Base-by-base conservation (phyloP, 352 stramenopile genomes). In the Chrysophaeum taylorii region DNA sequence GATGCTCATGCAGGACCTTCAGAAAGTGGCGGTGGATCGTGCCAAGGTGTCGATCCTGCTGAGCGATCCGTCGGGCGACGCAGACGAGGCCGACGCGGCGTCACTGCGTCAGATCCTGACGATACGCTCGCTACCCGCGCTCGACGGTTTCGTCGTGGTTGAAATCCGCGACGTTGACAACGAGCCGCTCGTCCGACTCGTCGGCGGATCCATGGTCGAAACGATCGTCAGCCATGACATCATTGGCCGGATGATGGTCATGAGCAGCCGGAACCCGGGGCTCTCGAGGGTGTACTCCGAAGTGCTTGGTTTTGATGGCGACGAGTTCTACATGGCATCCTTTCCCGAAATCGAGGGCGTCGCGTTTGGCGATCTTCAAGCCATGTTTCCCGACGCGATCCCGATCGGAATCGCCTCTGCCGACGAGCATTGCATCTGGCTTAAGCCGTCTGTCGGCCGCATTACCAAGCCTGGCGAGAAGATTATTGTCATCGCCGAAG, bases 121-220 rank as follows among this genome's bases (percentile, higher is more conserved):
- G 15, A 79, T 92, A 0, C 62, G 89, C 35, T 85, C 79, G 48
- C 66, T 92, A n/a, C n/a, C n/a, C n/a, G n/a, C n/a, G n/a, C n/a
- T n/a, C n/a, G n/a, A n/a, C n/a, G 89, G 83, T 2, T 83, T 91
- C 45, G 89, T 89, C 23, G 83, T 92, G 4, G 86, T 83, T 0
- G 86, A 92, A 67, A 75, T 90, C 50, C 81, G 85, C 0, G 86
- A 92, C 60, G 86, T 90, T 29, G 86, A 92, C 73, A 92, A 90
- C 66, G 83, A 89, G 18, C 81, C 84, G 25, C 70, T 92, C 36
- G 74, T 92, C 12, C 70, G 82, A 36, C 78, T 91, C 14, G 85
- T 91, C n/a, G 86, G 84, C 15, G 84, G 84, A 25, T 74, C 86
- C 41, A 73, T 85, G 9, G 78, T 92, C 0, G 84, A 92, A 62